Conservation (phyloP, 2,329 filamentous ascomycete species). For the Westerdykella aurantiaca region DNA sequence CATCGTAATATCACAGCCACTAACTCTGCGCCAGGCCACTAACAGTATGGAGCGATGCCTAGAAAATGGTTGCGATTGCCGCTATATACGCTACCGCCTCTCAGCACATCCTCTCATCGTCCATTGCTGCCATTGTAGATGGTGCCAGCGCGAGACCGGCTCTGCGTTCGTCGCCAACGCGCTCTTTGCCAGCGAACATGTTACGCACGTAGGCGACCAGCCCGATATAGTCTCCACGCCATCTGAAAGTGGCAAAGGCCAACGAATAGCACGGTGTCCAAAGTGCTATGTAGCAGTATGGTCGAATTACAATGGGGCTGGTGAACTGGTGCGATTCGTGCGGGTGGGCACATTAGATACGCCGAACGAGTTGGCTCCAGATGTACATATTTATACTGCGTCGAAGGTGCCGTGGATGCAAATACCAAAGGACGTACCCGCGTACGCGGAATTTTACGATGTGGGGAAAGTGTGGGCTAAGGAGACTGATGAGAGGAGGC, state of each 20-base stretch:
- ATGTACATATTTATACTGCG: conserved; percentile 43
- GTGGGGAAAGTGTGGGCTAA: conserved; percentile 11
- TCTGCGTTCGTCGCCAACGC: conserved; percentile 39
- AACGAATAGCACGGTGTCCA: conserved; percentile 41
- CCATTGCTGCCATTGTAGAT: conserved; percentile 46
- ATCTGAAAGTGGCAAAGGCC: conserved; percentile 37
- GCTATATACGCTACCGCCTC: conserved; percentile 22
- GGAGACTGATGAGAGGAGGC: conserved; percentile 10
- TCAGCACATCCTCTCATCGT: conserved; percentile 31
- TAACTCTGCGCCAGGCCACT: neutral
- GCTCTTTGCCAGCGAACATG: conserved; percentile 1
- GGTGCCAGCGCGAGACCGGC: conserved; percentile 45
- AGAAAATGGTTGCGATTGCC: conserved; percentile 18
- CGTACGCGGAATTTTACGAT: conserved; percentile 13
- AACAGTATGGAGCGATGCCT: neutral
- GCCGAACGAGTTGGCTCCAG: conserved; percentile 35
- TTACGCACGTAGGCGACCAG: conserved; percentile 1
- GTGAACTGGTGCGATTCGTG: conserved; percentile 32
- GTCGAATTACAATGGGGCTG: conserved; percentile 37
- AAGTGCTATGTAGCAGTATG: conserved; percentile 40
- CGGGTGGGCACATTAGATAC: conserved; percentile 44
- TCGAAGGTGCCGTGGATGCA: conserved; percentile 39
- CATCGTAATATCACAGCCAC: too few species aligned
- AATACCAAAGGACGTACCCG: conserved; percentile 29
- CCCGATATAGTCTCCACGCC: conserved; percentile 29